Evolutionary conservation across 441 rosid genomes (phyloP).

Genomic region (Populus hybrid): DNA sequence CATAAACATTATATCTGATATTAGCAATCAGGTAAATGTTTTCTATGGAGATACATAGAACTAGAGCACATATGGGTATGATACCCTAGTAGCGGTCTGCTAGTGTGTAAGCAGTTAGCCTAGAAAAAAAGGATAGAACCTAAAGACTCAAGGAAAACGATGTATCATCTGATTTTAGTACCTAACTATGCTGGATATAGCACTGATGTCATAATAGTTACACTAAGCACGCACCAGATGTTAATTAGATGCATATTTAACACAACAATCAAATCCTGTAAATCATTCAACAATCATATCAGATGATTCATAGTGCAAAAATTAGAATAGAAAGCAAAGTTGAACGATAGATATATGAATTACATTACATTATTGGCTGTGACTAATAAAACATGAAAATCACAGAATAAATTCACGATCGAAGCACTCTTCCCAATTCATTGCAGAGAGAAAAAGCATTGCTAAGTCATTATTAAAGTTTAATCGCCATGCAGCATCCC

Average conservation of each 20-base stretch:
- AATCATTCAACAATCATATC: neutral
- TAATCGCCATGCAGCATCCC: neutral
- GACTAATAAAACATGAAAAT: neutral
- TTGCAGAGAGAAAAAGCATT: neutral
- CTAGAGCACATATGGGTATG: neutral
- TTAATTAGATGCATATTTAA: neutral
- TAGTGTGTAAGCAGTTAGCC: neutral
- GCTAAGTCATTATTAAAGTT: neutral
- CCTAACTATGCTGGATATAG: neutral
- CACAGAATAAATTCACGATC: neutral
- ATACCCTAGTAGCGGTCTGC: neutral
- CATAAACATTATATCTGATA: slow-evolving; percentile 5
- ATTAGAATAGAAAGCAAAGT: neutral
- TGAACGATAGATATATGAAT: neutral
- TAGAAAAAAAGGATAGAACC: neutral
- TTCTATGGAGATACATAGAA: neutral
- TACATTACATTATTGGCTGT: neutral
- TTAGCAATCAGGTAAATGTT: slow-evolving; percentile 6
- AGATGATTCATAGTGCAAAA: neutral
- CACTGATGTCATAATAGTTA: neutral
- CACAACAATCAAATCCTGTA: neutral
- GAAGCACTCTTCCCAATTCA: neutral
- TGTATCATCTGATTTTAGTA: neutral
- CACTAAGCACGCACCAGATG: neutral
- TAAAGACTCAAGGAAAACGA: neutral